Evolutionary conservation across 73 alveolate genomes (phyloP).

Genomic region (Halteria grandinella): DNA sequence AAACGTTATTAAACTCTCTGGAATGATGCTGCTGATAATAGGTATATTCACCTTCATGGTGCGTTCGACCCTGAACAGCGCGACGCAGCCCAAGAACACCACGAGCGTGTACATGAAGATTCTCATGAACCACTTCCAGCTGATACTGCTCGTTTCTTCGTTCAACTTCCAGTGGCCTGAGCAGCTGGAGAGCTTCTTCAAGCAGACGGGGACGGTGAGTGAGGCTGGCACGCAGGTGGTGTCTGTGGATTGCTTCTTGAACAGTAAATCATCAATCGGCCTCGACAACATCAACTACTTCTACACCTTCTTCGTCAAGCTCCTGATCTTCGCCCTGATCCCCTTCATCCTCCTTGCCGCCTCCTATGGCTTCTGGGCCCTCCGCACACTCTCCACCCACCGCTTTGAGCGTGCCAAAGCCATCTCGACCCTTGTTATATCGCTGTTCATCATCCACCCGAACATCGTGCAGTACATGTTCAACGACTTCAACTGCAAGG

Average conservation of each 20-base stretch:
- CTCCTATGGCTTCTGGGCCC: slow-evolving; percentile 4
- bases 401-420: too few species aligned
- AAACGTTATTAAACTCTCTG: slow-evolving; percentile 27
- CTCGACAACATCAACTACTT: too few species aligned
- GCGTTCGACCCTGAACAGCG: slow-evolving; percentile 60
- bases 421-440: slow-evolving; percentile 50
- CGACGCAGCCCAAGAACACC: slow-evolving; percentile 32
- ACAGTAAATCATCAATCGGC: too few species aligned
- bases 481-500: slow-evolving; percentile 58
- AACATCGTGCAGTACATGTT: slow-evolving; percentile 64
- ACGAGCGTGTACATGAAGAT: slow-evolving; percentile 65
- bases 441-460: slow-evolving; percentile 70
- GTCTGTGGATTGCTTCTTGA: slow-evolving; percentile 73
- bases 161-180: slow-evolving; percentile 71
- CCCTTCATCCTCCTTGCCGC: slow-evolving; percentile 5
- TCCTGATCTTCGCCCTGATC: background rate
- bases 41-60: slow-evolving; percentile 40
- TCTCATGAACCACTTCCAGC: slow-evolving; percentile 67
- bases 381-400: background rate
- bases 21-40: slow-evolving; percentile 5
- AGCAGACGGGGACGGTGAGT: slow-evolving; percentile 23
- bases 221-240: slow-evolving; percentile 42
- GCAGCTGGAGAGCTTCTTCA: slow-evolving; percentile 47
- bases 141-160: slow-evolving; percentile 62
- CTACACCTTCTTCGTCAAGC: slow-evolving; percentile 24